These are phyloP conservation scores for Hymenoscyphus fraxineus DNA, from an alignment of 2,329 filamentous ascomycete genomes.

Conservation along the genomic window DNA sequence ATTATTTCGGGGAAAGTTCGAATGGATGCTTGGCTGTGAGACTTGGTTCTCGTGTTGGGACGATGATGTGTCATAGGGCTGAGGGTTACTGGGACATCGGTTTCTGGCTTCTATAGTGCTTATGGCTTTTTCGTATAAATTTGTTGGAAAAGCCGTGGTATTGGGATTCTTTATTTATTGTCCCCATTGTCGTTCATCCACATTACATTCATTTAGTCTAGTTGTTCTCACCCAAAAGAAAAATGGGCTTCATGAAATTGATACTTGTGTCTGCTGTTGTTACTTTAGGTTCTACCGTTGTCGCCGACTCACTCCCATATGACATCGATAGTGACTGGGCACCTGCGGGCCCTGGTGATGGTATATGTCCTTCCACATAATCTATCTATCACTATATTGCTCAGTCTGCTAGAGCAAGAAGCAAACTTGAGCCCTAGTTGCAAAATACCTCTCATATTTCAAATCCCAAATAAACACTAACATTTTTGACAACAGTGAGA, in stretches of 20 bases:
- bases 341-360: not conserved
- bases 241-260: not conserved
- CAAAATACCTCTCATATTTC: no score
- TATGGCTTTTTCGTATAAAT: no score
- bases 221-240: not conserved
- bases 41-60: no score
- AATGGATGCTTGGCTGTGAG: no score
- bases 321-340: not conserved
- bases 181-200: no score
- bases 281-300: not conserved
- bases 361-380: not conserved
- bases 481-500: conserved; percentile 2
- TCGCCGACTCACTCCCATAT: not conserved
- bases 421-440: no score
- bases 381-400: not conserved
- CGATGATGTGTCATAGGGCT: no score
- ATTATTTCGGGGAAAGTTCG: no score
- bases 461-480: not conserved
- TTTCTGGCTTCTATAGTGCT: no score
- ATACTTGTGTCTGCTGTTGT: not conserved
- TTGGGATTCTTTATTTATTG: no score
- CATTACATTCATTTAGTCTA: not conserved
- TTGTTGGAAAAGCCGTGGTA: no score
- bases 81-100: no score
- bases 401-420: not conserved